phyloP scores from a whole-genome alignment of 352 stramenopile genomes.

The Chrysophaeum taylorii region DNA sequence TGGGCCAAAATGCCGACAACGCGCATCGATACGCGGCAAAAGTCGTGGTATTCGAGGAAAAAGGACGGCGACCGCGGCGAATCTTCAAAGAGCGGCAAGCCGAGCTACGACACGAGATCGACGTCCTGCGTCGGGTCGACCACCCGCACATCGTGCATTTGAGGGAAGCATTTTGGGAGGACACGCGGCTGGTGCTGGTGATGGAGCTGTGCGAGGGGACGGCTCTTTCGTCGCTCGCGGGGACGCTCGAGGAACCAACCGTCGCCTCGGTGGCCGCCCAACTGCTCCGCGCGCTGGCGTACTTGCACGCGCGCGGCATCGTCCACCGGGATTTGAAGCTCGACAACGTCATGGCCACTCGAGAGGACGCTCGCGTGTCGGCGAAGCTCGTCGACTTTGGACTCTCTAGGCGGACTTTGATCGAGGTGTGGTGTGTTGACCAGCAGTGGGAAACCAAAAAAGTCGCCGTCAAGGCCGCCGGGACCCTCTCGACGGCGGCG shows the following conservation, averaged over 20 bases:
- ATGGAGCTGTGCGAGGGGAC: constrained; percentile 4
- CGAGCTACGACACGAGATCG: constrained; percentile 6
- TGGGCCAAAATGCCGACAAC: too few species aligned
- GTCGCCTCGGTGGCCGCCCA: not conserved
- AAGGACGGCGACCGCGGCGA: too few species aligned
- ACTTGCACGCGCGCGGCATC: constrained; percentile 69
- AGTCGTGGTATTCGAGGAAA: too few species aligned
- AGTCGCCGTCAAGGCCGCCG: too few species aligned
- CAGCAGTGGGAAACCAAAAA: too few species aligned
- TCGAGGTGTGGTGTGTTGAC: too few species aligned
- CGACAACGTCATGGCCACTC: constrained; percentile 71
- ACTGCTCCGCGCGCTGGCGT: constrained; percentile 17
- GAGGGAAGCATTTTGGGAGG: not conserved
- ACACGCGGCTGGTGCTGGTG: not conserved
- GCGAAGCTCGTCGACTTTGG: constrained; percentile 77
- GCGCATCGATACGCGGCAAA: too few species aligned
- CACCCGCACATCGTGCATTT: constrained; percentile 1
- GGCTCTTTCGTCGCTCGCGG: not conserved
- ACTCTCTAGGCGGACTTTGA: not conserved
- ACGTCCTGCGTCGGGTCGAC: not conserved
- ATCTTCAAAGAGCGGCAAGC: not conserved
- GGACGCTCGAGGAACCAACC: not conserved
- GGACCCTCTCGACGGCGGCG: not conserved
- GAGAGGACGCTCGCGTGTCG: constrained; percentile 51
- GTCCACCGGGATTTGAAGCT: constrained; percentile 75